Conservation (phyloP, 805 yeast species). For the Saturnispora mendoncae region DNA sequence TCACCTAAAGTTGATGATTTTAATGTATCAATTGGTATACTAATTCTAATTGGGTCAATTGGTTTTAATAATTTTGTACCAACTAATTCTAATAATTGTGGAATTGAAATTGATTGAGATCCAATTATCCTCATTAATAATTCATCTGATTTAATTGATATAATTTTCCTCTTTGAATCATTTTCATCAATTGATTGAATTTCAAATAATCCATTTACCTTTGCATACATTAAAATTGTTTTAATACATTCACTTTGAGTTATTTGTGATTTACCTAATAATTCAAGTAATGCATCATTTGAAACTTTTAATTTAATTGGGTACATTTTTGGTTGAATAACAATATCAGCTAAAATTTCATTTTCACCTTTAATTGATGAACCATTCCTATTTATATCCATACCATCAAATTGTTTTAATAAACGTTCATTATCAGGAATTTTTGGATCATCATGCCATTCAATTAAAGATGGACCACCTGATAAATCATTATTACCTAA, state of each 20-base stretch:
- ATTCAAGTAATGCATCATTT: slow-evolving; percentile 49
- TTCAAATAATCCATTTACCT: slow-evolving; percentile 30
- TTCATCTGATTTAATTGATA: slow-evolving; percentile 35
- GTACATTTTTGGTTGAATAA: slow-evolving; percentile 71
- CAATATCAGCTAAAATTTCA: slow-evolving; percentile 59
- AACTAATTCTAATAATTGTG: slow-evolving; percentile 62
- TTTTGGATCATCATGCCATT: slow-evolving; percentile 74
- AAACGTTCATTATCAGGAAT: slow-evolving; percentile 25
- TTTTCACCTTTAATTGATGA: slow-evolving; percentile 29
- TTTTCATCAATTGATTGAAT: slow-evolving; percentile 20
- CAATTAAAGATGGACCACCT: slow-evolving; percentile 39
- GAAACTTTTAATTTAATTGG: slow-evolving; percentile 61
- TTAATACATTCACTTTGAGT: slow-evolving; percentile 74
- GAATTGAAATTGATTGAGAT: slow-evolving; percentile 50
- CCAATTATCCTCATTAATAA: slow-evolving; percentile 38
- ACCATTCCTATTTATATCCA: slow-evolving; percentile 81
- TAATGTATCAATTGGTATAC: slow-evolving; percentile 69
- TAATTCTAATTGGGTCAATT: slow-evolving; percentile 67
- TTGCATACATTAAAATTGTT: slow-evolving; percentile 30
- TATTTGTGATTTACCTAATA: slow-evolving; percentile 69
- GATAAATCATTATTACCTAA: slow-evolving; percentile 14
- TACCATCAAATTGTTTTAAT: slow-evolving; percentile 64
- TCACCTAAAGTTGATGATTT: slow-evolving; percentile 76
- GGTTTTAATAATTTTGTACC: slow-evolving; percentile 64
- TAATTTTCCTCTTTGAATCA: slow-evolving; percentile 14